Evolutionary conservation across 1,139 yeast genomes (phyloP).

Genomic region (Kodamaea ohmeri): DNA sequence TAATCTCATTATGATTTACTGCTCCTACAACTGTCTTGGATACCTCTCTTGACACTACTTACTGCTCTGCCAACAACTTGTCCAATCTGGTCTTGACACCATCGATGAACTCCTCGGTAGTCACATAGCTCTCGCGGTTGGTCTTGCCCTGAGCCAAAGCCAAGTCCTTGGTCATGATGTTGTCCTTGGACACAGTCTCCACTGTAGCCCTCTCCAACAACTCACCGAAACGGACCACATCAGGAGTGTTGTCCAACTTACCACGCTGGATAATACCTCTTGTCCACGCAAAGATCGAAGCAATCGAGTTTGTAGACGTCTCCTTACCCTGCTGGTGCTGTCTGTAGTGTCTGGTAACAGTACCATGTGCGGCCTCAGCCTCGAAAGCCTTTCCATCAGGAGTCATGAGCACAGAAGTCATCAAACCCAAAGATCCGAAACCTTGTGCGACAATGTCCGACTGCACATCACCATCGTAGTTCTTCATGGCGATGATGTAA

Average conservation of each 20-base stretch:
- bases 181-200: slow-evolving; percentile 69
- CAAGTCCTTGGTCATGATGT: slow-evolving; percentile 79
- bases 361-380: slow-evolving; percentile 85
- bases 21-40: background rate
- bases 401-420: slow-evolving; percentile 83
- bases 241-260: slow-evolving; percentile 67
- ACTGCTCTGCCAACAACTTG: slow-evolving; percentile 24
- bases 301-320: slow-evolving; percentile 81
- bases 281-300: slow-evolving; percentile 85
- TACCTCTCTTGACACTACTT: background rate
- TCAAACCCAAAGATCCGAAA: slow-evolving; percentile 77
- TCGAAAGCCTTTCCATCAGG: slow-evolving; percentile 85
- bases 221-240: slow-evolving; percentile 65
- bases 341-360: slow-evolving; percentile 84
- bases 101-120: slow-evolving; percentile 72
- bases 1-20: too few species aligned
- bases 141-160: slow-evolving; percentile 72
- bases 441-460: slow-evolving; percentile 87
- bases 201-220: slow-evolving; percentile 65
- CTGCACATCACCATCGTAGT: slow-evolving; percentile 85
- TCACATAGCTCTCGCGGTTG: slow-evolving; percentile 63
- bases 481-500: slow-evolving; percentile 77
- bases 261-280: slow-evolving; percentile 83
- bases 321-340: slow-evolving; percentile 82
- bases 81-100: slow-evolving; percentile 59